Base-by-base conservation (phyloP, 2,329 filamentous ascomycete species). In the Thielaviopsis punctulata region DNA sequence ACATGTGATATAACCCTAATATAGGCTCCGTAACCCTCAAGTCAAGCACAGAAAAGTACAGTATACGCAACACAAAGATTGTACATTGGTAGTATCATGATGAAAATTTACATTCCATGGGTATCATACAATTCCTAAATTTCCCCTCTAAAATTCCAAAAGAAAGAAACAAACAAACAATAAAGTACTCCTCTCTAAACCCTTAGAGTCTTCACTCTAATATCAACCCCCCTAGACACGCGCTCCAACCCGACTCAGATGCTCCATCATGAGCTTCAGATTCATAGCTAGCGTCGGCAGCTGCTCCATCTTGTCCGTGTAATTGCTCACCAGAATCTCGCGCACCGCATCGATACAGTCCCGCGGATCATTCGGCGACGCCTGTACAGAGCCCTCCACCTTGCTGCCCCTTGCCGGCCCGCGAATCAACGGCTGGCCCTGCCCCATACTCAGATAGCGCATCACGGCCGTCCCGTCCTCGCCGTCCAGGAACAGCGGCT, bases 241-340 rank as follows among this genome's bases (percentile, higher is more conserved):
- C 9, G 73, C 71, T 3, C 73, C 73, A 57, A 70, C 68, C 3
- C 39, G 33, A 10, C 74, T 73, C 50, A 84, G 62, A 56, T 80
- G 77, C 56, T 73, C 73, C 59, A 86, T 73, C 57, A 86, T 64
- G 45, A 77, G 71, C 45, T 79, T 73, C 47, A 86, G 62, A 56
- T 84, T 85, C 58, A 83, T 80, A 1, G 84, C 79, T 45, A 86
- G 69, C 0, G 80, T 74, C 12, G 81, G 77, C 54, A 71, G 58
- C 7, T 64, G 61, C 25, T 71, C 69, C 25, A 67, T 63, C 1
- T 64, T 65, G 1, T 62, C 65, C 13, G 62, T 58, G 54, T 72
- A 78, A 61, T 80, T 79, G 39, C 66, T 63, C 27, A 68, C 65
- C 56, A 86, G 67, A 9, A 81, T 66, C 36, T 75, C 70, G 51